Percentiles rank a stretch among this genome's conserved stretches.
These are phyloP conservation scores for Aspergillus cristatus DNA, from an alignment of 495 filamentous ascomycete genomes.

Conservation along the genomic window DNA sequence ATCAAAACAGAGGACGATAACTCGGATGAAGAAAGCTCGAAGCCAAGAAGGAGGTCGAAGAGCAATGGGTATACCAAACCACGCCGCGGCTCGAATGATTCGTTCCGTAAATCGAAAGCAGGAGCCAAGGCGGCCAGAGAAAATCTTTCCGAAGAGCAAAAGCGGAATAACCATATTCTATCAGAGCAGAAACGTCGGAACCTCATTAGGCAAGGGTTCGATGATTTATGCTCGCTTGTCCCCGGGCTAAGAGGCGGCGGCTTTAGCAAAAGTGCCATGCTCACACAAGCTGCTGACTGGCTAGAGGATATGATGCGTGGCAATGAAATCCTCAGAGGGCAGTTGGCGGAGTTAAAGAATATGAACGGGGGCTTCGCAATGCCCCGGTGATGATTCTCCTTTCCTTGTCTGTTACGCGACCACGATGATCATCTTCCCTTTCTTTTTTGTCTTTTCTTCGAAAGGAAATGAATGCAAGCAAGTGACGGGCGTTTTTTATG, in stretches of 20 bases:
- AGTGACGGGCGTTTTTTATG: too few species aligned
- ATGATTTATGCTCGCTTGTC: slow-evolving; percentile 60
- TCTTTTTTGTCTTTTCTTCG: slow-evolving; percentile 1
- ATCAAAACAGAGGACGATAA: slow-evolving; percentile 29
- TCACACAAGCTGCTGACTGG: slow-evolving; percentile 62
- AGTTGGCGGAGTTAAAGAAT: slow-evolving; percentile 30
- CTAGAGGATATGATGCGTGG: slow-evolving; percentile 61
- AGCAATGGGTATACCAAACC: slow-evolving; percentile 19
- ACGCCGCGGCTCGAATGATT: slow-evolving; percentile 25
- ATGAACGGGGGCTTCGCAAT: too few species aligned
- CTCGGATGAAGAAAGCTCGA: slow-evolving; percentile 30
- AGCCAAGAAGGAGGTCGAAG: slow-evolving; percentile 42
- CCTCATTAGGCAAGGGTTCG: slow-evolving; percentile 68
- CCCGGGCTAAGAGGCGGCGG: slow-evolving; percentile 60
- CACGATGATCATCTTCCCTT: slow-evolving; percentile 3
- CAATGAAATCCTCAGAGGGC: slow-evolving; percentile 45
- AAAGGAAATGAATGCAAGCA: too few species aligned
- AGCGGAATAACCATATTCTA: slow-evolving; percentile 77
- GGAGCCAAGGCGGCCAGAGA: slow-evolving; percentile 49
- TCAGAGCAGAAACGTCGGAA: slow-evolving; percentile 82
- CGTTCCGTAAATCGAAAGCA: slow-evolving; percentile 21
- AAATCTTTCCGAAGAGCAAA: slow-evolving; percentile 76
- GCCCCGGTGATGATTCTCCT: slow-evolving; percentile 1
- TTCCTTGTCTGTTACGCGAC: neutral
- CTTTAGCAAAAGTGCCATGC: slow-evolving; percentile 70